Evolutionary conservation across 2,329 filamentous ascomycete genomes (phyloP), one percentile per base, ranked within the genome.

Genomic region (Penicillium palitans): DNA sequence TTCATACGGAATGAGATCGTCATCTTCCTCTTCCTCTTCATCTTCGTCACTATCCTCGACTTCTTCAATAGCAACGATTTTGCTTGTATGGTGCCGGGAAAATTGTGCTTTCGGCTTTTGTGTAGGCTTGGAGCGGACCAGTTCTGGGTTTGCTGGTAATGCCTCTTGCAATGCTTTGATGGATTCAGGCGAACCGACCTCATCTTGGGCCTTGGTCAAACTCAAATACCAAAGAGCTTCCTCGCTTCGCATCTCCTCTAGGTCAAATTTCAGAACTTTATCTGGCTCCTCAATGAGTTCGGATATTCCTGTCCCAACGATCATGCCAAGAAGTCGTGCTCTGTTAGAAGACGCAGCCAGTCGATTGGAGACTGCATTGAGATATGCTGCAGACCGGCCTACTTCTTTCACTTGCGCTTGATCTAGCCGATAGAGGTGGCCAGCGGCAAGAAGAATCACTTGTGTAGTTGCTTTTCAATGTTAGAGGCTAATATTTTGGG

Each of bases 281-380:
- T 88, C 88, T 27, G 82, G 83, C 56, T 83, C 79, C 65, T 90
- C 89, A 15, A 86, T 79, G 49, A 96, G 75, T 46, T 78, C 78
- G 0, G 86, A 88, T 3, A 89, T 78, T 1, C 88, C 85, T 64
- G 91, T 91, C 5, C 91, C 95, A 33, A 96, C 87, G 2, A 90
- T 81, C 86, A 99, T 96, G 0, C 95, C 95, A 0, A 99, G 81
- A 65, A 96, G 90, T 19, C 92, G 85, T 17, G 90, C 87, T 63
- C 87, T 84, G 7, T 80, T 80, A 41, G 95, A 92, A 4, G 91
- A 88, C 17, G 91, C 84, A 13, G 87, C 86, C 7, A 99, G 84
- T 25, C 93, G 85, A 71, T 96, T 96, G 0, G 95, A 97, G 35
- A 97, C 87, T 7, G 88, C 84, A 61, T 84, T 87, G 49, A 96